These are phyloP conservation scores for Pleurostoma richardsiae DNA, from an alignment of 2,329 filamentous ascomycete species.

Conservation along the genomic window DNA sequence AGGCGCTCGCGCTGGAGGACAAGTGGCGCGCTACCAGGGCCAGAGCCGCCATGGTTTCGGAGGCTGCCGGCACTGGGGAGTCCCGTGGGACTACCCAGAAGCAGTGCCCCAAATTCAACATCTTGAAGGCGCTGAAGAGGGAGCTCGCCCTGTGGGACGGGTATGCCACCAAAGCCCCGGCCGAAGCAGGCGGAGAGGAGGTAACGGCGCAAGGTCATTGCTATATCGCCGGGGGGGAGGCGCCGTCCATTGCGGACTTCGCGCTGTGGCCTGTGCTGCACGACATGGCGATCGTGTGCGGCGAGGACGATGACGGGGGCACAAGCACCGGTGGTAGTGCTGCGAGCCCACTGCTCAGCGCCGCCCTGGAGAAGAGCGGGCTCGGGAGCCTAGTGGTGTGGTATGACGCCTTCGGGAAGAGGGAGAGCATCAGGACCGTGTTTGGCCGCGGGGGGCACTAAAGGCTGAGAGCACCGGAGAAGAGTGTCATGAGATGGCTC, in stretches of 20 bases:
- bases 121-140: slow-evolving; percentile 16
- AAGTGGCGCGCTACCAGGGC: slow-evolving; percentile 21
- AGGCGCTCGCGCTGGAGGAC: slow-evolving; percentile 29
- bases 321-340: no score
- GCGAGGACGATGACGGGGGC: slow-evolving; percentile 15
- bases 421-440: slow-evolving; percentile 10
- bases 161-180: slow-evolving; percentile 23
- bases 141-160: slow-evolving; percentile 36
- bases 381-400: slow-evolving; percentile 27
- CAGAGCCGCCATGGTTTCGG: neutral
- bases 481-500: no score
- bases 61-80: neutral
- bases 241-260: slow-evolving; percentile 45
- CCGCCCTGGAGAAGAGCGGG: slow-evolving; percentile 11
- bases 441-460: slow-evolving; percentile 1
- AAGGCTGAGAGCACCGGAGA: no score
- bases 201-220: slow-evolving; percentile 10
- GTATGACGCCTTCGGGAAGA: slow-evolving; percentile 23
- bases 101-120: neutral
- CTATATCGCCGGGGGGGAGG: slow-evolving; percentile 37
- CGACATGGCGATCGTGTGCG: slow-evolving; percentile 30
- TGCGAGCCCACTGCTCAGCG: slow-evolving; percentile 12
- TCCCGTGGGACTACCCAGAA: neutral
- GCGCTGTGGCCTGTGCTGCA: slow-evolving; percentile 53
- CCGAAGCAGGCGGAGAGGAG: slow-evolving; percentile 10